Conservation (phyloP, 2,329 filamentous ascomycete genomes). For the Hypoxylon rubiginosum region DNA sequence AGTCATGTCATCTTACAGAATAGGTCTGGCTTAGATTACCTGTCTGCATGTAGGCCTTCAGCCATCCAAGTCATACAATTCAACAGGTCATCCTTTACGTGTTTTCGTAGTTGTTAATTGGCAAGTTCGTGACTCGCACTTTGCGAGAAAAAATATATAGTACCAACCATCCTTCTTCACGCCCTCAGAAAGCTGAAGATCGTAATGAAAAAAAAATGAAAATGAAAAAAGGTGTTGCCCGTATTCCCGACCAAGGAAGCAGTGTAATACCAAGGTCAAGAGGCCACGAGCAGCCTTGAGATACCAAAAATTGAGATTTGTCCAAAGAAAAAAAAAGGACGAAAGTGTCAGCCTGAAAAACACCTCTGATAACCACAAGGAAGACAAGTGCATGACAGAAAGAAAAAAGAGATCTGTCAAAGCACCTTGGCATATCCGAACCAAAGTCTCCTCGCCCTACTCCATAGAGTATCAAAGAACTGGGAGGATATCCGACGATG, state of each 20-base stretch:
- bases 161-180: slow-evolving; percentile 12
- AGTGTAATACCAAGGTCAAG: slow-evolving; percentile 6
- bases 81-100: too few relatives aligned
- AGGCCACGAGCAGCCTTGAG: slow-evolving; percentile 11
- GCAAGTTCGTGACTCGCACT: too few relatives aligned
- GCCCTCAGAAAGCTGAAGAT: slow-evolving; percentile 16
- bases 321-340: background rate
- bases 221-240: background rate
- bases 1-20: too few relatives aligned
- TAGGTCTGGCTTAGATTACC: too few relatives aligned
- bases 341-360: background rate
- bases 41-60: too few relatives aligned
- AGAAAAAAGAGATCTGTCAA: background rate
- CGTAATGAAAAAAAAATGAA: slow-evolving; percentile 32
- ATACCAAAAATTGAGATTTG: slow-evolving; percentile 5
- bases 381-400: background rate
- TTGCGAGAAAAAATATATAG: background rate
- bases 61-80: too few relatives aligned
- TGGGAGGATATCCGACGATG: slow-evolving; percentile 31
- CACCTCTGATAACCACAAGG: slow-evolving; percentile 3
- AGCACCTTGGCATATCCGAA: slow-evolving; percentile 19
- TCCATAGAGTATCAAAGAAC: slow-evolving; percentile 9
- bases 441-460: slow-evolving; percentile 10
- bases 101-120: too few relatives aligned
- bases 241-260: background rate